phyloP scores from a whole-genome alignment of 2,329 filamentous ascomycete species.

The Pyrenophora tritici-repentis region DNA sequence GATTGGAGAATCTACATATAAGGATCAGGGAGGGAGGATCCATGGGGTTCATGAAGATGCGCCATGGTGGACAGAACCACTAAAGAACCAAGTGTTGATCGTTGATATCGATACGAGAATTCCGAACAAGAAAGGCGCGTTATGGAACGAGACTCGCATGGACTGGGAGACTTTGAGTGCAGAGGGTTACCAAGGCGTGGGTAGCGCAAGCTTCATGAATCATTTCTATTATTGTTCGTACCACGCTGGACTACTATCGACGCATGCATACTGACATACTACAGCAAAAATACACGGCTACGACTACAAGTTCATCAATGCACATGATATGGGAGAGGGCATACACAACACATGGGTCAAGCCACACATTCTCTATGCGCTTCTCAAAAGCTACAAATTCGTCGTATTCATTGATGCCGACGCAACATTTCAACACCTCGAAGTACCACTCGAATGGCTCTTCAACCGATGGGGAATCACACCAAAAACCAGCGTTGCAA shows the following conservation, averaged over 20 bases:
- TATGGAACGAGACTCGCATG: slow-evolving; percentile 28
- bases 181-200: slow-evolving; percentile 28
- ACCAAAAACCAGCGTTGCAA: slow-evolving; percentile 47
- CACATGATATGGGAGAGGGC: slow-evolving; percentile 36
- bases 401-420: slow-evolving; percentile 54
- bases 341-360: slow-evolving; percentile 50
- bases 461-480: slow-evolving; percentile 53
- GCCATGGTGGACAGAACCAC: slow-evolving; percentile 30
- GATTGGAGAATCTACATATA: slow-evolving; percentile 15
- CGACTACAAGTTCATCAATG: slow-evolving; percentile 51
- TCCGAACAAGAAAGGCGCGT: slow-evolving; percentile 24
- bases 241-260: not conserved
- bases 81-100: slow-evolving; percentile 33
- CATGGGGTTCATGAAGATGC: slow-evolving; percentile 20
- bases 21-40: slow-evolving; percentile 13
- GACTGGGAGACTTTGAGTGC: slow-evolving; percentile 28
- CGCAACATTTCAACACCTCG: slow-evolving; percentile 48
- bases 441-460: slow-evolving; percentile 54
- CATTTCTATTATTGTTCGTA: slow-evolving; percentile 46
- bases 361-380: slow-evolving; percentile 45
- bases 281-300: slow-evolving; percentile 52
- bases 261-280: not conserved
- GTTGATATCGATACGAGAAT: slow-evolving; percentile 41
- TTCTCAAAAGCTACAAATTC: slow-evolving; percentile 47
- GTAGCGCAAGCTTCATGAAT: slow-evolving; percentile 49